Base-by-base conservation (phyloP, 176 grass and related monocot genomes). In the Thalia dealbata region DNA sequence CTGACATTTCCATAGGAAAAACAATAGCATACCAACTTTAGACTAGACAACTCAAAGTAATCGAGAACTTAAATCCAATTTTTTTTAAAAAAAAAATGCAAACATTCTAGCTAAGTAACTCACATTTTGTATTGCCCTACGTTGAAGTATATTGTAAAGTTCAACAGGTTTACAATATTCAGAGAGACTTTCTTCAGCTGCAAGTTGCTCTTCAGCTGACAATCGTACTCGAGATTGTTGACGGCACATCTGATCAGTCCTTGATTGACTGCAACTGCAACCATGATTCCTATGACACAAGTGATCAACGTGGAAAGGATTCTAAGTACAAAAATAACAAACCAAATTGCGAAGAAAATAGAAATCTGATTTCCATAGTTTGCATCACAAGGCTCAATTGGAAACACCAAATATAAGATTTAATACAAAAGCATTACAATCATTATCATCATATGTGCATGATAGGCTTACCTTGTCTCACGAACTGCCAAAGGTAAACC, bases 121-220 rank as follows among this genome's bases (percentile, higher is more conserved):
- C 87, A 92, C 92, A 77, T 88, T 86, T 82, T 68, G 9, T 61
- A 69, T 75, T 22, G 86, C 75, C 32, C 84, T 80, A 72, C 77
- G 66, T 58, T 73, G 89, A 88, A 96, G 77, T 69, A 80, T 84
- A 63, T 86, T 81, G 60, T 80, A 96, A 48, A 90, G 78, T 67
- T 74, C 76, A 89, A 92, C 61, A 9, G 89, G 84, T 28, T 87
- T 82, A 66, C 84, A 85, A 59, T 88, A 96, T 56, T 86, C 56
- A 18, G 65, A 73, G 62, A 89, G 83, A 75, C 61, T 86, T 73
- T 89, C 76, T 85, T 87, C 86, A 69, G 84, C 95, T 28, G 85
- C 85, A 78, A 84, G 81, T 76, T 86, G 74, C 72, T 99, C 95
- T 16, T 91, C 87, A 32, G 83, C 74, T 25, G 90, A 82, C 58